phyloP scores from a whole-genome alignment of 2,329 filamentous ascomycete species.

The Lomentospora prolificans region DNA sequence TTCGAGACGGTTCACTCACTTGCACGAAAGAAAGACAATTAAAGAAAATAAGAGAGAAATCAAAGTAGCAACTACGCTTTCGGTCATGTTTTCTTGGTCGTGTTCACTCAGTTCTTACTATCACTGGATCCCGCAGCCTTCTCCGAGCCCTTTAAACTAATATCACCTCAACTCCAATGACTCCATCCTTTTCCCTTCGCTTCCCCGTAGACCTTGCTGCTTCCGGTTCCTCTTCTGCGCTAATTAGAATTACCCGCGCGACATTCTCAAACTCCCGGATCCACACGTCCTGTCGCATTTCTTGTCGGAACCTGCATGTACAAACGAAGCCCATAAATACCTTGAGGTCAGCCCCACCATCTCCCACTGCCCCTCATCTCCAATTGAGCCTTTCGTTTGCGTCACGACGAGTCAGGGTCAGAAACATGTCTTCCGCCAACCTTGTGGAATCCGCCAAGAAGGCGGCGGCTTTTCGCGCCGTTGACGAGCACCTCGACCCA shows the following conservation, averaged over 20 bases:
- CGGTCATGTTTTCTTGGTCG: too few species aligned
- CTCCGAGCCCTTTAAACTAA: not conserved
- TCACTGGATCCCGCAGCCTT: too few species aligned
- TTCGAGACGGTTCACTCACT: too few species aligned
- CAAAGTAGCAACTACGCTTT: too few species aligned
- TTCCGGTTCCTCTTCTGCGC: not conserved
- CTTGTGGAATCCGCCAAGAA: constrained; percentile 65
- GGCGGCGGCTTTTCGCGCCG: constrained; percentile 63
- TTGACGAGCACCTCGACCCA: constrained; percentile 59
- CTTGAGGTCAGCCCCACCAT: not conserved
- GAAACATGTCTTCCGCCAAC: constrained; percentile 26
- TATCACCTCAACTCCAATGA: not conserved
- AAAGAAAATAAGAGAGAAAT: too few species aligned
- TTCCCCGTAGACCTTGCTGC: not conserved
- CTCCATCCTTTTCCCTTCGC: not conserved
- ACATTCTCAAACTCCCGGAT: not conserved
- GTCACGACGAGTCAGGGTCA: constrained; percentile 5
- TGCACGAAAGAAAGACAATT: too few species aligned
- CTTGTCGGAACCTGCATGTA: not conserved
- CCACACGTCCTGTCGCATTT: not conserved
- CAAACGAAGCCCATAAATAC: not conserved
- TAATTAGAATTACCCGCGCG: constrained; percentile 21
- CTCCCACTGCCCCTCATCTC: not conserved
- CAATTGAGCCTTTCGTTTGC: not conserved
- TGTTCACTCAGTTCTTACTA: too few species aligned